phyloP scores from a whole-genome alignment of 2,329 filamentous ascomycete species.

The Penicillium aurantiogriseum region DNA sequence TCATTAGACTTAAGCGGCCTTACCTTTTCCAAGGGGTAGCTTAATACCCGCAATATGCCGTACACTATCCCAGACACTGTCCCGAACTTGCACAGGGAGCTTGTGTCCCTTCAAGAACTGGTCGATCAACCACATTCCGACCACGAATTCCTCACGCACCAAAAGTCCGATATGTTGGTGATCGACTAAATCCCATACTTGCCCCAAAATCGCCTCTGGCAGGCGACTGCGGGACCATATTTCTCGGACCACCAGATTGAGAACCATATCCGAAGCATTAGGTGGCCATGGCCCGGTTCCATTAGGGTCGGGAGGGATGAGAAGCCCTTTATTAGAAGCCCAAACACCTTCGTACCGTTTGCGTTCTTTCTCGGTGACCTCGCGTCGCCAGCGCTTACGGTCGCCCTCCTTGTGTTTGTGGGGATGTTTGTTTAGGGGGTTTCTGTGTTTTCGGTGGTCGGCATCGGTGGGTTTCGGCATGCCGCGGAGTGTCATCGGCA shows the following conservation, averaged over 20 bases:
- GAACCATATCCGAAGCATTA: constrained; percentile 39
- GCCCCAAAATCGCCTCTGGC: constrained; percentile 38
- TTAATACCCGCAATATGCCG: constrained; percentile 42
- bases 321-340: constrained; percentile 49
- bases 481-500: constrained; percentile 46
- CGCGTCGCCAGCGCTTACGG: constrained; percentile 46
- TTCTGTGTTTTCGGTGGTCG: constrained; percentile 31
- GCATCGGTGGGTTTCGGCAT: constrained; percentile 38
- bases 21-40: constrained; percentile 6
- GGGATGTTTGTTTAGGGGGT: constrained; percentile 45
- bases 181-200: constrained; percentile 50
- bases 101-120: constrained; percentile 49
- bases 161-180: constrained; percentile 38
- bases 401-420: constrained; percentile 51
- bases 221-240: constrained; percentile 51
- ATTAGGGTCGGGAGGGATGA: constrained; percentile 26
- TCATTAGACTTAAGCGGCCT: neutral
- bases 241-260: constrained; percentile 49
- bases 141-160: constrained; percentile 49
- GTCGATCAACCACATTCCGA: constrained; percentile 53
- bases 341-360: constrained; percentile 53
- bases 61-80: constrained; percentile 50
- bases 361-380: constrained; percentile 46
- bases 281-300: constrained; percentile 23
- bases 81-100: constrained; percentile 45